Base-by-base conservation (phyloP, 805 yeast species). In the Sugiyamaella qingdaonensis region DNA sequence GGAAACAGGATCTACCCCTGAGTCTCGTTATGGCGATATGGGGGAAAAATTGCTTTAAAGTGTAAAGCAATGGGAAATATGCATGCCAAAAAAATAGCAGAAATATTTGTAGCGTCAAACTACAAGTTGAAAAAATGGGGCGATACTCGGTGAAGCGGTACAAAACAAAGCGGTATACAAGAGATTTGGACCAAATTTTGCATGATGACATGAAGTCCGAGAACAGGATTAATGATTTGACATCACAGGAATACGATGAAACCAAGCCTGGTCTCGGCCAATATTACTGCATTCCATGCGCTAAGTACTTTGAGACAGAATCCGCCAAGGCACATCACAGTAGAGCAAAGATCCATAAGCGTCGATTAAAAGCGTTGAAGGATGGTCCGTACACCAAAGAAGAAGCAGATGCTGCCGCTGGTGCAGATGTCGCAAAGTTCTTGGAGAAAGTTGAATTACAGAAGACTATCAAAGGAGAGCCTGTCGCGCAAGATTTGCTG, bases 191-290 rank as follows among this genome's bases (percentile, higher is more conserved):
- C 66, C 80, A 84, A 63, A 85, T 94, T 55, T 66, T 69, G 46
- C 81, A 85, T 64, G 75, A 80, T 36, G 99, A 94, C 64, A 69
- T 94, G 49, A 73, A 85, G 1, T 70, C 82, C 2, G 75, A 78
- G 37, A 86, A 83, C 36, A 72, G 84, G n/a, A 84, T 89, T 52
- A 69, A 77, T 52, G 73, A 76, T 41, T 75, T 90, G 53, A 54
- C 57, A 37, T 84, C 86, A 66, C 98, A 92, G 70, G 86, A 88
- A 4, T 69, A 87, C 53, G 97, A 92, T 69, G 98, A 92, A 71
- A 81, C 83, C 43, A 85, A 85, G 65, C 91, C 97, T 0, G 99
- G 99, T 1, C 73, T 94, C 59, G 99, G 97, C 13, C 98, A 94
- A 70, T 85, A 81, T 70, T 94, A 88, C 69, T 94, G 98, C 70